Evolutionary conservation across 495 filamentous ascomycete species (phyloP), one percentile per base, ranked within the genome.

Genomic region (Trichocladium antarcticum): DNA sequence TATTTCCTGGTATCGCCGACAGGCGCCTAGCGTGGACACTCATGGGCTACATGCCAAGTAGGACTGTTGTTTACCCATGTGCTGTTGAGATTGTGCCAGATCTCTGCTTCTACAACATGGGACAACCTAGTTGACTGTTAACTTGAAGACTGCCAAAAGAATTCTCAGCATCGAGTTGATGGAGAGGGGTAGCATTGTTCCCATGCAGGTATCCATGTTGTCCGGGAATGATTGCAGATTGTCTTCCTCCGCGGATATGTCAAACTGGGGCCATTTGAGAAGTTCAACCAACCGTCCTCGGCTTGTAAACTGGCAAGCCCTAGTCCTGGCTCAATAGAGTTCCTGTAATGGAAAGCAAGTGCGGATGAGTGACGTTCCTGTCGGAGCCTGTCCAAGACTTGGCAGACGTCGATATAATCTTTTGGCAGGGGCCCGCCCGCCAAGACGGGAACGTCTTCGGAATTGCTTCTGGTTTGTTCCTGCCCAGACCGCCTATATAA

Each of bases 361-460:
- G n/a, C n/a, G n/a, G n/a, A n/a, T n/a, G n/a, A n/a, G n/a, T n/a
- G n/a, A n/a, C n/a, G n/a, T n/a, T n/a, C n/a, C n/a, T n/a, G n/a
- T n/a, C n/a, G 24, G 4, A 27, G 24, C 24, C 24, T 27, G n/a
- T n/a, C n/a, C 24, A 8, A 27, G 4, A 17, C 27, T 17, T 24
- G 15, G 37, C 16, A 10, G 47, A 42, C 15, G n/a, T 34, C n/a
- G 37, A 27, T 12, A 10, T 9, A 28, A 14, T 29, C 27, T 37
- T 38, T 37, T 20, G 27, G 14, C 38, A n/a, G 28, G 12, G 39
- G 20, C 46, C 35, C n/a, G 45, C 37, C 32, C 40, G 58, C 59
- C 59, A 59, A 61, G 59, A 52, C 56, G 56, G 54, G 53, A 59
- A 50, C 42, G 8, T 17, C 16, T 49, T 44, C 45, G 39, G 35